A percentile compares a stretch with the other conserved stretches of the same genome.
Conservation (phyloP, 1,139 yeast genomes). For the Diutina mesorugosa region DNA sequence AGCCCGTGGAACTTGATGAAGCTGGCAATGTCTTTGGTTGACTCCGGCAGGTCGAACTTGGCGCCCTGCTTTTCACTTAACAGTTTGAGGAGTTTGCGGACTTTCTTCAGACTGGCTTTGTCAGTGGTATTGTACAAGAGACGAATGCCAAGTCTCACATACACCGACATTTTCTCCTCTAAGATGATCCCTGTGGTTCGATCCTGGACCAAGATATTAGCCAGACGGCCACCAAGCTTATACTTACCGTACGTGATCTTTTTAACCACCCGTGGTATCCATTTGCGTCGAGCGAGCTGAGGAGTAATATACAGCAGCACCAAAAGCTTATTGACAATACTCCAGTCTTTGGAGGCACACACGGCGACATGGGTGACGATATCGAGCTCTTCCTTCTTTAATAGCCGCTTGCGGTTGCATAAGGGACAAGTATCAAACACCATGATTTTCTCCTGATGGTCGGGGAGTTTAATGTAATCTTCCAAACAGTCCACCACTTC, state of each 20-base stretch:
- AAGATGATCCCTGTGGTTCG: slow-evolving; percentile 73
- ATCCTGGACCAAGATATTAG: slow-evolving; percentile 89
- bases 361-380: slow-evolving; percentile 78
- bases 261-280: slow-evolving; percentile 77
- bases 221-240: slow-evolving; percentile 74
- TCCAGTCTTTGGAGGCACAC: slow-evolving; percentile 73
- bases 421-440: slow-evolving; percentile 64
- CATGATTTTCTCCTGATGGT: slow-evolving; percentile 29
- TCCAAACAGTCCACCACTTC: slow-evolving; percentile 51
- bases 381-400: slow-evolving; percentile 46
- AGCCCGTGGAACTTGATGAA: slow-evolving; percentile 74
- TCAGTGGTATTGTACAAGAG: slow-evolving; percentile 66
- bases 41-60: slow-evolving; percentile 63
- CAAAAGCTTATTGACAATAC: slow-evolving; percentile 50
- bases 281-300: slow-evolving; percentile 71
- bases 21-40: slow-evolving; percentile 55
- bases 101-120: slow-evolving; percentile 39
- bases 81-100: slow-evolving; percentile 44
- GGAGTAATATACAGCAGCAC: slow-evolving; percentile 69
- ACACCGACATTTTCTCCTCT: slow-evolving; percentile 88
- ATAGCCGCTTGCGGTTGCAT: slow-evolving; percentile 51
- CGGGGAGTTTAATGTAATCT: slow-evolving; percentile 14
- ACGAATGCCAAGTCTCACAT: slow-evolving; percentile 79
- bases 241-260: slow-evolving; percentile 84
- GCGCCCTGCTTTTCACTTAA: slow-evolving; percentile 72